These are phyloP conservation scores for Coemansia sp. DNA, from an alignment of 192 early-diverging fungal genomes.

Conservation along the genomic window DNA sequence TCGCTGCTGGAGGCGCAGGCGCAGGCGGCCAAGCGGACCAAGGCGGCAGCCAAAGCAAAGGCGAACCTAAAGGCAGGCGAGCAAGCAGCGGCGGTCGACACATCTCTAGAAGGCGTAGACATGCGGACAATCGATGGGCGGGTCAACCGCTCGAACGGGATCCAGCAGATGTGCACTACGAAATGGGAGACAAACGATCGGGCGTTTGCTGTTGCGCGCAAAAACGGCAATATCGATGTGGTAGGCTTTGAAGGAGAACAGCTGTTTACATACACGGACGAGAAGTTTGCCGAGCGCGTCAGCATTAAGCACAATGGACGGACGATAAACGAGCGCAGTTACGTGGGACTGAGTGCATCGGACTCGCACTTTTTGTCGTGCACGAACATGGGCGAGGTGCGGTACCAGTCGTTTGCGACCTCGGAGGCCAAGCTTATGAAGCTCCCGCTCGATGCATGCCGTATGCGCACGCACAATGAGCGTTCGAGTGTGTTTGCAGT, in stretches of 20 bases:
- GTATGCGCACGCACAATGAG: slow-evolving; percentile 67
- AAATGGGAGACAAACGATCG: slow-evolving; percentile 5
- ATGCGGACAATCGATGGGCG: slow-evolving; percentile 26
- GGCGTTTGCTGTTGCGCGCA: slow-evolving; percentile 33
- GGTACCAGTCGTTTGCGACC: slow-evolving; percentile 27
- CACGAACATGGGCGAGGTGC: slow-evolving; percentile 45
- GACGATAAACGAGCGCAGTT: slow-evolving; percentile 18
- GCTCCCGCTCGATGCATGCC: slow-evolving; percentile 58
- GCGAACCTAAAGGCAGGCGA: slow-evolving; percentile 16
- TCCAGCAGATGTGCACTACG: slow-evolving; percentile 32
- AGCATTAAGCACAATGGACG: slow-evolving; percentile 32
- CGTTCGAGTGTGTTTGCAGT: slow-evolving; percentile 70
- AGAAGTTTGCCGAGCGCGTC: slow-evolving; percentile 15
- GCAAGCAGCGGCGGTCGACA: slow-evolving; percentile 11
- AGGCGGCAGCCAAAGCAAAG: slow-evolving; percentile 44
- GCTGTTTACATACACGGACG: slow-evolving; percentile 20
- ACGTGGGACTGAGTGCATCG: slow-evolving; percentile 25
- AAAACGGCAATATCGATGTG: slow-evolving; percentile 33
- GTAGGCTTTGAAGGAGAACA: slow-evolving; percentile 16
- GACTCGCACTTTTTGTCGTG: slow-evolving; percentile 25
- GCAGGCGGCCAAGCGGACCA: slow-evolving; percentile 42
- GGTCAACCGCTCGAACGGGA: slow-evolving; percentile 20
- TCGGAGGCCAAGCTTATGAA: slow-evolving; percentile 20
- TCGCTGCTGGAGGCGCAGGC: slow-evolving; percentile 42
- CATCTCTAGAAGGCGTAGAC: slow-evolving; percentile 19